A percentile compares a stretch with the other conserved stretches of the same genome.
These are phyloP conservation scores for Thamnidium elegans DNA, from an alignment of 192 early-diverging fungal species.

Conservation along the genomic window DNA sequence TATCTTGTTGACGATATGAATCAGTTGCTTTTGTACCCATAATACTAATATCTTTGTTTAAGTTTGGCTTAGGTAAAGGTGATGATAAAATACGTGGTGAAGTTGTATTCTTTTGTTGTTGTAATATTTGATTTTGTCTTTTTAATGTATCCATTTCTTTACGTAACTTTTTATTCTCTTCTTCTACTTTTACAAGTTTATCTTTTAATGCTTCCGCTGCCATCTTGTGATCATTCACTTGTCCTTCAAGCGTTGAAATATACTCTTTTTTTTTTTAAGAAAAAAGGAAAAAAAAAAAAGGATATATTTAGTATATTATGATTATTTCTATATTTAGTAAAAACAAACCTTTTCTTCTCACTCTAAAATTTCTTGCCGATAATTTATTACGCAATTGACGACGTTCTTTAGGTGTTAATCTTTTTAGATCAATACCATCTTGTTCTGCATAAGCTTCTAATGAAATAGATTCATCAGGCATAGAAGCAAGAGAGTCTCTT, in stretches of 20 bases:
- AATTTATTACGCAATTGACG: constrained; percentile 75
- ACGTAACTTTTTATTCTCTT: constrained; percentile 31
- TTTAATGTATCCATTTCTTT: constrained; percentile 30
- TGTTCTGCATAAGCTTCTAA: constrained; percentile 21
- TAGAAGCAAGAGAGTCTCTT: constrained; percentile 15
- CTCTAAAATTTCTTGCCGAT: constrained; percentile 69
- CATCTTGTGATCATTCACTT: constrained; percentile 35
- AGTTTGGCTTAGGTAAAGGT: constrained; percentile 23
- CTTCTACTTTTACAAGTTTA: constrained; percentile 27
- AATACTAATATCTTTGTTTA: constrained; percentile 37
- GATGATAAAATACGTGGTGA: constrained; percentile 9
- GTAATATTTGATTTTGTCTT: constrained; percentile 33
- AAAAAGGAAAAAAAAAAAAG: not conserved
- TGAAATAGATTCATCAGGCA: constrained; percentile 8
- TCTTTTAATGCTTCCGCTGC: constrained; percentile 26
- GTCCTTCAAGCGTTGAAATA: constrained; percentile 36
- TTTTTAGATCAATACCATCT: constrained; percentile 50
- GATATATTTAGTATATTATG: not conserved
- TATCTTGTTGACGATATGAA: constrained; percentile 29
- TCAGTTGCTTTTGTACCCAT: constrained; percentile 30
- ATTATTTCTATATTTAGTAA: not conserved
- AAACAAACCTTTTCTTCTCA: constrained; percentile 58
- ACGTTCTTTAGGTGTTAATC: constrained; percentile 61
- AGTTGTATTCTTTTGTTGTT: constrained; percentile 15
- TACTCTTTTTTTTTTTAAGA: too few relatives aligned